Conservation (phyloP, 768 basidiomycete genomes). For the Psilocybe cubensis region DNA sequence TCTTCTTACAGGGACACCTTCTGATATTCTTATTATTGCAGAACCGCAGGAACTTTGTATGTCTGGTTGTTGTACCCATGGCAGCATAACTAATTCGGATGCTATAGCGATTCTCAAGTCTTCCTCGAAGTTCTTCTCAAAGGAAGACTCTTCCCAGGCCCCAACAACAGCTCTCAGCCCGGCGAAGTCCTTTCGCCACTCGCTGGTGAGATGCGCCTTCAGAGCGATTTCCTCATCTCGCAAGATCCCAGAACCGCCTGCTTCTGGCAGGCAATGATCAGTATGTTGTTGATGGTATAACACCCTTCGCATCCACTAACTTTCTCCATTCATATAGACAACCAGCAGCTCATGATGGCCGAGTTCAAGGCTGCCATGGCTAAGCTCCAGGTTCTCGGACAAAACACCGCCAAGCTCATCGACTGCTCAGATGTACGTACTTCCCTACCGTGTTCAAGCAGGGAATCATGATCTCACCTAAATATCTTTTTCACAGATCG, state of each 20-base stretch:
- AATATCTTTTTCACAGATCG: constrained; percentile 1
- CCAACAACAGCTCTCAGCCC: constrained; percentile 16
- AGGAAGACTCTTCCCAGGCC: constrained; percentile 22
- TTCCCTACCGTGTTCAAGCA: not conserved
- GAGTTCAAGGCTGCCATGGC: constrained; percentile 36
- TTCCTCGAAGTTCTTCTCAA: constrained; percentile 39
- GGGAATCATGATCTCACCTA: not conserved
- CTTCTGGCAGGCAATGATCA: constrained; percentile 26
- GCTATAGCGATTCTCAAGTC: constrained; percentile 39
- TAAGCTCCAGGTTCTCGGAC: constrained; percentile 37
- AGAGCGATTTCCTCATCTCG: constrained; percentile 25
- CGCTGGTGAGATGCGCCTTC: constrained; percentile 27
- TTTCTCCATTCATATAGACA: constrained; percentile 9
- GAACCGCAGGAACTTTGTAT: constrained; percentile 20
- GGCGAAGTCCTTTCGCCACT: constrained; percentile 27
- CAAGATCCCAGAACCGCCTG: constrained; percentile 28
- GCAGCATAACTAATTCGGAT: not conserved
- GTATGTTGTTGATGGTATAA: constrained; percentile 6
- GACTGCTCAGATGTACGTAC: constrained; percentile 38
- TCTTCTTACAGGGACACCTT: not conserved
- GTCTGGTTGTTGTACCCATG: not conserved
- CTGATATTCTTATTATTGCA: not conserved
- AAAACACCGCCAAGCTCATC: constrained; percentile 28
- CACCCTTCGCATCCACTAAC: not conserved
- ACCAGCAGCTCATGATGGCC: constrained; percentile 26